Percentiles rank a stretch among this genome's conserved stretches.
Conservation (phyloP, 257 asterid genomes). For the Lycium ferocissimum region DNA sequence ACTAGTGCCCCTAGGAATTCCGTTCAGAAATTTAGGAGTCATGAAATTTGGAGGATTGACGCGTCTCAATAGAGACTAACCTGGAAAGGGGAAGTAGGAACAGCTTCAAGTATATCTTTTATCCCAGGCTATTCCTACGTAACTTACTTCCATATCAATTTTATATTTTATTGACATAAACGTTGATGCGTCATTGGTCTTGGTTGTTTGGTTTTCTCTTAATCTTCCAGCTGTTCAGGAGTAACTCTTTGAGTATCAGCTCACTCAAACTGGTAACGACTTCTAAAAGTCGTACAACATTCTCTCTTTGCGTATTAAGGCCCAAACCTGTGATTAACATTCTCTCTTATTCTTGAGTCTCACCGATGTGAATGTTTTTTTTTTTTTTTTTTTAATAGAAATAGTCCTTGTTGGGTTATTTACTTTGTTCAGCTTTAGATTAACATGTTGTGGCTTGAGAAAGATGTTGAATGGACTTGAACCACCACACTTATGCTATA, state of each 20-base stretch:
- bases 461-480: constrained; percentile 18
- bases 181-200: constrained; percentile 6
- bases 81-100: constrained; percentile 22
- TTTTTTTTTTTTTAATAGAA: neutral
- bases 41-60: neutral
- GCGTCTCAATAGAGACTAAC: neutral
- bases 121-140: neutral
- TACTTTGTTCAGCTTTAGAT: neutral
- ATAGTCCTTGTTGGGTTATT: neutral
- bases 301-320: neutral
- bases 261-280: constrained; percentile 10
- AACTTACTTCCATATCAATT: neutral
- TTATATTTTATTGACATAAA: neutral
- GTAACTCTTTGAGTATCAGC: constrained; percentile 5
- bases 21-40: neutral
- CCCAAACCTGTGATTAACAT: neutral
- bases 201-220: constrained; percentile 14
- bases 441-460: neutral
- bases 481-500: neutral
- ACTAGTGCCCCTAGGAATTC: neutral
- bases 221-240: constrained; percentile 17
- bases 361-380: neutral
- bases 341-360: neutral
- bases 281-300: neutral
- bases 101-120: constrained; percentile 7